Conservation (phyloP, 2,329 filamentous ascomycete genomes). For the Trichoderma hamatum region DNA sequence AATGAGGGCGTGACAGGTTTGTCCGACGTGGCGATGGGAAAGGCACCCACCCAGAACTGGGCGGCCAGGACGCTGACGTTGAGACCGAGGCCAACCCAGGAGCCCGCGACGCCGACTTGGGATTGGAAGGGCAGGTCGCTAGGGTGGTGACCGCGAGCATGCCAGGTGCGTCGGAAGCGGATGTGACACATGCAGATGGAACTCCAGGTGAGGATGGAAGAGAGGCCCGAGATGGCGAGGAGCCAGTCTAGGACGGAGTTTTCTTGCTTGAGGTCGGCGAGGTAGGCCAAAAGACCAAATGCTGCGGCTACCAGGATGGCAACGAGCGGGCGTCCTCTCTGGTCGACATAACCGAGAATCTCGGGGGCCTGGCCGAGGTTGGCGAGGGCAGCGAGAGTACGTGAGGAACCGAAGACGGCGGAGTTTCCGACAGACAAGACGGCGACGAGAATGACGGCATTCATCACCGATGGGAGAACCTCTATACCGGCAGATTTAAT, state of each 20-base stretch:
- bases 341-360: conserved; percentile 79
- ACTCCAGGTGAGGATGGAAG: conserved; percentile 75
- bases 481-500: conserved; percentile 82
- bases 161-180: conserved; percentile 85
- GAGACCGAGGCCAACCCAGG: conserved; percentile 76
- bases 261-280: conserved; percentile 64
- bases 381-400: conserved; percentile 85
- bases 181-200: conserved; percentile 91
- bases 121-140: conserved; percentile 80
- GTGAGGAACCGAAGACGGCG: conserved; percentile 85
- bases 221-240: conserved; percentile 69
- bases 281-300: conserved; percentile 75
- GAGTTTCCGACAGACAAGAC: conserved; percentile 91
- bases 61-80: conserved; percentile 77
- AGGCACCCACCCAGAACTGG: conserved; percentile 87
- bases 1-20: conserved; percentile 42
- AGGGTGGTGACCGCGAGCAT: conserved; percentile 66
- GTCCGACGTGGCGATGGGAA: conserved; percentile 63
- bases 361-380: conserved; percentile 83
- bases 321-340: conserved; percentile 75
- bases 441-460: conserved; percentile 85
- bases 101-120: conserved; percentile 77
- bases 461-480: conserved; percentile 85
- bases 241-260: conserved; percentile 74
- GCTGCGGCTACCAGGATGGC: conserved; percentile 68